Conservation (phyloP, 495 filamentous ascomycete genomes). For the Aspergillus egyptiacus region DNA sequence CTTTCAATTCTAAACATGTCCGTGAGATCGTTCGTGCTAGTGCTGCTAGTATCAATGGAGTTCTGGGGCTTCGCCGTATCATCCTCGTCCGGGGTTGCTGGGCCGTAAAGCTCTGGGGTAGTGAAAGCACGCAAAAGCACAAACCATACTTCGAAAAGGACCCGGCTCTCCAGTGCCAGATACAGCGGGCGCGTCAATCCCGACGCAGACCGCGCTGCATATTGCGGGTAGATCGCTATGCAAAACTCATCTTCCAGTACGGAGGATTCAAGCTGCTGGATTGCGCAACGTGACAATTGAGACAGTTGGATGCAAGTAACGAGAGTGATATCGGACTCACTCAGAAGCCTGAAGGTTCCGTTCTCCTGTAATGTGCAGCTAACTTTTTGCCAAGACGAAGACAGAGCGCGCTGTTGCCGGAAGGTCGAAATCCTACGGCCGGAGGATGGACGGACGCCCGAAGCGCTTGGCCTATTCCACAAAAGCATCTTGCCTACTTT, state of each 20-base stretch:
- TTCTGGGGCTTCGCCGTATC: conserved; percentile 22
- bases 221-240: conserved; percentile 85
- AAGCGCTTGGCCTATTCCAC: conserved; percentile 61
- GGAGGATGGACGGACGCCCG: conserved; percentile 37
- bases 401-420: conserved; percentile 49
- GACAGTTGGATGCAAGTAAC: conserved; percentile 83
- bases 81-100: conserved; percentile 33
- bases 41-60: conserved; percentile 12
- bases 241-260: conserved; percentile 92
- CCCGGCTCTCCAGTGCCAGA: conserved; percentile 77
- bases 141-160: conserved; percentile 95
- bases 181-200: conserved; percentile 53
- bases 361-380: conserved; percentile 95
- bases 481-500: conserved; percentile 93
- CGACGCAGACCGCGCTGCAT: conserved; percentile 56
- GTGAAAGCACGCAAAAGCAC: conserved; percentile 89
- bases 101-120: conserved; percentile 85
- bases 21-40: conserved; percentile 18
- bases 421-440: conserved; percentile 45
- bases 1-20: conserved; percentile 67
- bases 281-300: conserved; percentile 78
- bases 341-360: conserved; percentile 85
- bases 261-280: conserved; percentile 85
- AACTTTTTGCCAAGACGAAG: conserved; percentile 71
- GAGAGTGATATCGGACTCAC: conserved; percentile 71